phyloP scores from a whole-genome alignment of 768 basidiomycete genomes.

The Collybiopsis luxurians region DNA sequence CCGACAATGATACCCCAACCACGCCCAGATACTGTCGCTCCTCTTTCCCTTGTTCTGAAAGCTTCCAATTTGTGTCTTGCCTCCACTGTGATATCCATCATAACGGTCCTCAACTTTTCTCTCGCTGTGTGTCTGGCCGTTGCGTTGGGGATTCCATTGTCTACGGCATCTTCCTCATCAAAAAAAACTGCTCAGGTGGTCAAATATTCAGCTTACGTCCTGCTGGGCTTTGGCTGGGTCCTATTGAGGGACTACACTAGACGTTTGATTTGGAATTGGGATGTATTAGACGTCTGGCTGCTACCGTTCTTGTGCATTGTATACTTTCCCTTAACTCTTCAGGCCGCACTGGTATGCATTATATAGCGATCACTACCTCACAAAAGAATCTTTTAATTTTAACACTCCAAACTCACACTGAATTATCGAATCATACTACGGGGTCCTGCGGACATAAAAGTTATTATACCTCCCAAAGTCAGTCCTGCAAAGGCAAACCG shows the following conservation, averaged over 20 bases:
- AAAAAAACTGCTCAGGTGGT: constrained; percentile 19
- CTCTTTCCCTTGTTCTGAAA: constrained; percentile 54
- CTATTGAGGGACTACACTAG: constrained; percentile 40
- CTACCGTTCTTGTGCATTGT: constrained; percentile 80
- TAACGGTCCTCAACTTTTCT: constrained; percentile 90
- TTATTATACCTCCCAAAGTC: not conserved
- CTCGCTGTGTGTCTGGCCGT: constrained; percentile 69
- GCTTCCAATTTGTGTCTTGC: constrained; percentile 78
- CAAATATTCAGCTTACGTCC: constrained; percentile 37
- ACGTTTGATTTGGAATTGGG: constrained; percentile 71
- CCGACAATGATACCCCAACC: constrained; percentile 3
- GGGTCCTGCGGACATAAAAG: not conserved
- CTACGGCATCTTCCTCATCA: constrained; percentile 34
- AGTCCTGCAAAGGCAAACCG: not conserved
- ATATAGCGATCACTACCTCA: constrained; percentile 13
- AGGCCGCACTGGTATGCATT: constrained; percentile 60
- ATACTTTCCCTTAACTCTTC: constrained; percentile 71
- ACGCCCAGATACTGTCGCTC: constrained; percentile 26
- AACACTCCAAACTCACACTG: no score
- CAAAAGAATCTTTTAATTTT: constrained; percentile 15
- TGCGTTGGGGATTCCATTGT: constrained; percentile 42
- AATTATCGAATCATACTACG: no score
- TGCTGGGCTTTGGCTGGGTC: constrained; percentile 61
- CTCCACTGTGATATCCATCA: constrained; percentile 82
- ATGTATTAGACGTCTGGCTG: constrained; percentile 79